Evolutionary conservation across 2,329 filamentous ascomycete genomes (phyloP), one percentile per base, ranked within the genome.

Genomic region (Sporothrix inflata): DNA sequence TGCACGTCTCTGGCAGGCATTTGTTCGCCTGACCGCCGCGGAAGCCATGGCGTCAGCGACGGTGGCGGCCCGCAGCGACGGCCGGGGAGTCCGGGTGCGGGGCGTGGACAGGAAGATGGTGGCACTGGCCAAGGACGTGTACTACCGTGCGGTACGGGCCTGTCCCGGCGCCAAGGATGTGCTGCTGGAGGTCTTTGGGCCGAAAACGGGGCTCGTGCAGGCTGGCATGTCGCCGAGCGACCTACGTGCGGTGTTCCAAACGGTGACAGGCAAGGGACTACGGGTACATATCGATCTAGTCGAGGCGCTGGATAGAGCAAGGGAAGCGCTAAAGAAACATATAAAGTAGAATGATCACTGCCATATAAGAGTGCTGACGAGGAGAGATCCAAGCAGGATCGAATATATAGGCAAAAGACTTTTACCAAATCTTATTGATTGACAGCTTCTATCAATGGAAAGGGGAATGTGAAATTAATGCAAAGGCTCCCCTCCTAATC

Each of bases 121-220:
- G 12, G 72, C 72, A 1, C 60, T 70, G 75, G 82, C 83, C 3
- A 86, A 83, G 75, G 84, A 84, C 3, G 80, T 86, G 2, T 85
- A 85, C 72, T 86, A 85, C 74, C 77, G 83, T 11, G 85, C 84
- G 0, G 69, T 87, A 40, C 79, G 79, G 11, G 81, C 84, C 21
- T 87, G 85, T 72, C 85, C 85, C 0, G 85, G 85, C 81, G 83
- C 82, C 5, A 87, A 86, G 78, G 81, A 80, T 40, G 75, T 86
- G 45, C 82, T 85, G 73, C 83, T 89, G 82, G 83, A 87, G 77
- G 86, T 83, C 0, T 88, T 89, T 76, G 66, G 61, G 11, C 69
- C 34, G 11, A 45, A 45, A 3, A 38, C 49, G 5, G 69, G 66
- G 4, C 40, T 66, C 42, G 53, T 72, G 24, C 79, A 79, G 14